These are phyloP conservation scores for Paramyrothecium sp. DNA, from an alignment of 2,329 filamentous ascomycete species.

Conservation along the genomic window DNA sequence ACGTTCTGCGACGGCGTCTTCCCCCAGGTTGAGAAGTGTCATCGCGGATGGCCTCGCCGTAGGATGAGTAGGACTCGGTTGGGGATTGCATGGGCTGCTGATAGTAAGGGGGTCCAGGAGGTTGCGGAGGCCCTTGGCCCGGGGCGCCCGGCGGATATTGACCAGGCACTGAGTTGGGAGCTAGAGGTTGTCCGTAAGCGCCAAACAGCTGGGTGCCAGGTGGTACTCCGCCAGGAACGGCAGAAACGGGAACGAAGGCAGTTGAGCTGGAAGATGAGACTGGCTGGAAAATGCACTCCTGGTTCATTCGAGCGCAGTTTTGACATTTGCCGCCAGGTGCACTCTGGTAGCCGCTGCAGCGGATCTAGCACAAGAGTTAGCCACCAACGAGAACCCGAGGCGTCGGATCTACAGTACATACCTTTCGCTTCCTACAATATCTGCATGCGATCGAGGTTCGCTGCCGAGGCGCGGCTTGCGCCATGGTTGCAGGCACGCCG, in stretches of 20 bases:
- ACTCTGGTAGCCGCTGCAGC: slow-evolving; percentile 60
- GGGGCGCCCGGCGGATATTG: slow-evolving; percentile 12
- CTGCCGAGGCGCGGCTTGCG: slow-evolving; percentile 55
- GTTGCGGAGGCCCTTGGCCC: slow-evolving; percentile 10
- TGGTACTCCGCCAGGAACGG: slow-evolving; percentile 55
- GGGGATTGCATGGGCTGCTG: slow-evolving; percentile 41
- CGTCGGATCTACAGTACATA: slow-evolving; percentile 21
- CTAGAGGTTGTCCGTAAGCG: slow-evolving; percentile 56
- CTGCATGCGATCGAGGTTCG: slow-evolving; percentile 59
- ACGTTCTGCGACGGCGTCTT: slow-evolving; percentile 33
- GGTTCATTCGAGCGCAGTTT: slow-evolving; percentile 61
- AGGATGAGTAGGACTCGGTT: slow-evolving; percentile 39
- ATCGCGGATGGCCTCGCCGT: slow-evolving; percentile 31
- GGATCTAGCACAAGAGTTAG: slow-evolving; percentile 40
- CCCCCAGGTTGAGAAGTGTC: slow-evolving; percentile 26
- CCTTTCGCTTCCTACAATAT: slow-evolving; percentile 62
- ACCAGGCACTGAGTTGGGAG: slow-evolving; percentile 27
- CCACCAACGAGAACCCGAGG: not conserved
- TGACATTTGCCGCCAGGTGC: slow-evolving; percentile 58
- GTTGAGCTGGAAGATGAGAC: slow-evolving; percentile 55
- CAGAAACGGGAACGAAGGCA: slow-evolving; percentile 58
- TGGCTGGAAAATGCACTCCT: slow-evolving; percentile 61
- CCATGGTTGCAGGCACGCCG: slow-evolving; percentile 33
- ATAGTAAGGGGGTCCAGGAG: slow-evolving; percentile 38
- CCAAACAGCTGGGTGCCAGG: slow-evolving; percentile 56